Evolutionary conservation across 2,329 filamentous ascomycete species (phyloP).

Genomic region (Exophiala viscosa): DNA sequence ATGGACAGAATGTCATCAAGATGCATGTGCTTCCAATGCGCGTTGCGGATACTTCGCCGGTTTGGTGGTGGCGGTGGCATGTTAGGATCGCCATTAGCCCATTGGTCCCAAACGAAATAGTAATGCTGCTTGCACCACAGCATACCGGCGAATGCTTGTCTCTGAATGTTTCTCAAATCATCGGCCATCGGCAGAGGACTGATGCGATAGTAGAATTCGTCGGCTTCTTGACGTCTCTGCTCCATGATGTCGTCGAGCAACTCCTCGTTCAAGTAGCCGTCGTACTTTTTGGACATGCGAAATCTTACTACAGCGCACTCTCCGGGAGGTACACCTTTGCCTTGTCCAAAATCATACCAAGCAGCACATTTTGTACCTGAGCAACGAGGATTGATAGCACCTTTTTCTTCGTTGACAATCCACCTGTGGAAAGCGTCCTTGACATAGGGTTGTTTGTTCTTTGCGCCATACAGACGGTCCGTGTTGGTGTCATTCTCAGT

Average conservation of each 20-base stretch:
- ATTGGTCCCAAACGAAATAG: conserved; percentile 95
- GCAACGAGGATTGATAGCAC: conserved; percentile 73
- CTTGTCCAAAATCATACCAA: conserved; percentile 90
- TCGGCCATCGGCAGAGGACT: conserved; percentile 92
- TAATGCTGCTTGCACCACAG: conserved; percentile 99
- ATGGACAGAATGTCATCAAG: conserved; percentile 94
- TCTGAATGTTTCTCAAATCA: conserved; percentile 89
- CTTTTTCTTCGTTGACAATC: conserved; percentile 77
- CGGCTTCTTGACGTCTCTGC: conserved; percentile 78
- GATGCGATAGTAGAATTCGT: conserved; percentile 92
- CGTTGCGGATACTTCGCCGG: conserved; percentile 77
- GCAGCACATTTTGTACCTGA: conserved; percentile 84
- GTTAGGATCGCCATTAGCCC: conserved; percentile 88
- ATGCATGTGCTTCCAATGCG: conserved; percentile 90
- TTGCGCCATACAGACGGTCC: conserved; percentile 67
- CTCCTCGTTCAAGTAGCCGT: conserved; percentile 84
- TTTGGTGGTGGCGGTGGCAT: conserved; percentile 80
- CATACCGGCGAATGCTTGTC: conserved; percentile 93
- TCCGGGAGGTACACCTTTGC: conserved; percentile 78
- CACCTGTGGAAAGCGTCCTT: conserved; percentile 93
- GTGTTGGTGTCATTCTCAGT: conserved; percentile 96
- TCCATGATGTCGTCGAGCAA: conserved; percentile 88
- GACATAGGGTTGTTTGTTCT: conserved; percentile 79
- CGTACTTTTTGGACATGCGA: conserved; percentile 71
- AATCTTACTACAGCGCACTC: conserved; percentile 96